Base-by-base conservation (phyloP, 2,329 filamentous ascomycete genomes). In the Arthroderma uncinatum region DNA sequence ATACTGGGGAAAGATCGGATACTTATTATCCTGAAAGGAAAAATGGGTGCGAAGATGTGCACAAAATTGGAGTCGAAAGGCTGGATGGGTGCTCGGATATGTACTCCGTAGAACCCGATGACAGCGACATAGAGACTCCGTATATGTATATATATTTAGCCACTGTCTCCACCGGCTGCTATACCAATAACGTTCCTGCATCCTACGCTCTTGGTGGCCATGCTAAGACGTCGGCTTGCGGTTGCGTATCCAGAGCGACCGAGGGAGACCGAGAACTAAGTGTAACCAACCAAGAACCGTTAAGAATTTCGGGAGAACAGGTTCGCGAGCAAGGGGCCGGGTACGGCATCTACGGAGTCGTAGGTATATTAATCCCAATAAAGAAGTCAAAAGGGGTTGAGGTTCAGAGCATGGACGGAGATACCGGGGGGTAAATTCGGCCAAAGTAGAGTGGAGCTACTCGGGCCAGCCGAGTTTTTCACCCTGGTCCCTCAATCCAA, bases 21-120 rank as follows among this genome's bases (percentile, higher is more conserved):
- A 55, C 16, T 28, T 7, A 34, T 33, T 28, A 53, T 58, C 57
- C 37, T 57, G 14, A 44, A 56, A 54, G 33, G 47, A n/a, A n/a
- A n/a, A 52, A 19, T 48, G 28, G 54, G 52, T 36, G 25, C 28
- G 42, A 34, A 34, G 52, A 30, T 34, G 23, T 48, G 19, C 21
- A 42, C 34, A 53, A 53, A 33, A 19, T 21, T 23, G 9, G 30
- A 8, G 40, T 16, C 14, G 25, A 21, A 42, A n/a, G 57, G 44
- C n/a, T 37, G 52, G 16, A 50, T 21, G 42, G 39, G 52, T 25
- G 33, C 28, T 37, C 19, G 16, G 37, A 25, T 54, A 40, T 37
- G n/a, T n/a, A n/a, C n/a, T n/a, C n/a, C n/a, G 14, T 37, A 30
- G 39, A 39, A 39, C n/a, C 52, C 23, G 52, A 28, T n/a, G 33